Base-by-base conservation (phyloP, 2,329 filamentous ascomycete genomes). In the Ascosphaera aggregata region DNA sequence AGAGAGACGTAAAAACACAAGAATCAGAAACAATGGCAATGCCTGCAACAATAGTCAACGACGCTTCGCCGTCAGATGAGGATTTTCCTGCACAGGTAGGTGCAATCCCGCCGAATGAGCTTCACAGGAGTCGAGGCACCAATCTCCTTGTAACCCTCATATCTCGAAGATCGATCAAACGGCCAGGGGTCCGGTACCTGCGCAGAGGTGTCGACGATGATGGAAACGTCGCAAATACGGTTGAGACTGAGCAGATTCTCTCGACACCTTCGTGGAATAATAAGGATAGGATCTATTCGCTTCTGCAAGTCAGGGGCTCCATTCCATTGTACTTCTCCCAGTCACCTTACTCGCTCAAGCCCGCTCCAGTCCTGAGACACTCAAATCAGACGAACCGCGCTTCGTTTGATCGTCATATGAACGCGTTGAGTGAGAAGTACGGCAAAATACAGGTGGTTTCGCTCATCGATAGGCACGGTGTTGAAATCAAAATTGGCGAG, bases 241-340 rank as follows among this genome's bases (percentile, higher is more conserved):
- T 98, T 18, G 91, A 98, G 58, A 95, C 89, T 1, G 89, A 98
- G 57, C 89, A 98, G 54, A 94, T 98, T 43, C 85, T 98, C 3
- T 89, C 85, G 0, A 89, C 98, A 53, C 80, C 80, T 2, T 73
- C 72, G 37, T 67, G 93, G 9, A 94, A 82, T 53, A 75, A 82
- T 3, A 95, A 79, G 50, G 82, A 86, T 1, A 78, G 81, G 19
- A 94, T 86, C 54, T 95, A 89, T 3, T 95, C 89, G 0, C 95
- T 93, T 55, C 77, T 98, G 1, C 89, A 98, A 53, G 89, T 98
- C 53, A 72, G 89, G 46, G 91, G 91, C 18, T 95, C 89, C 47
- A 98, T 98, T 42, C 89, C 89, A 2, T 65, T 98, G 0, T 84
- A 93, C 55, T 98, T 91, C 91, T 91, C 84, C 0, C 89, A 98